Evolutionary conservation across 495 filamentous ascomycete genomes (phyloP).

Genomic region (Evansstolkia leycettana): DNA sequence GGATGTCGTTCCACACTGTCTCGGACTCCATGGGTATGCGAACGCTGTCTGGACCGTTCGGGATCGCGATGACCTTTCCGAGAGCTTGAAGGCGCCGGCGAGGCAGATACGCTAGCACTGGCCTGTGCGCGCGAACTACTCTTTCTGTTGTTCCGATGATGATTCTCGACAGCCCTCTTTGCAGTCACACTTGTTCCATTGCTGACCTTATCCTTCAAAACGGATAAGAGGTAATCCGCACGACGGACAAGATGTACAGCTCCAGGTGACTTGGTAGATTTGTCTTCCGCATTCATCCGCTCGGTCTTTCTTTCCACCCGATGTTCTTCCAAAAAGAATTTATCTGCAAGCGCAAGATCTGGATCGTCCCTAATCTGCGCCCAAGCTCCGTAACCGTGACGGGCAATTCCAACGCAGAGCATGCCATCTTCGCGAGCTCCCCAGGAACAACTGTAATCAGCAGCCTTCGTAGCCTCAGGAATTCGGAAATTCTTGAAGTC

Average conservation of each 20-base stretch:
- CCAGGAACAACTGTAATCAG: slow-evolving; percentile 80
- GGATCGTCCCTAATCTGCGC: slow-evolving; percentile 80
- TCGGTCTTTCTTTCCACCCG: slow-evolving; percentile 96
- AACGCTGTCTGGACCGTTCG: slow-evolving; percentile 39
- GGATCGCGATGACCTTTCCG: slow-evolving; percentile 37
- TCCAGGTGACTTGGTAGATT: slow-evolving; percentile 78
- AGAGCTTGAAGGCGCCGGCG: slow-evolving; percentile 35
- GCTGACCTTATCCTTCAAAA: slow-evolving; percentile 68
- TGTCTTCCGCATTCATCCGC: slow-evolving; percentile 59
- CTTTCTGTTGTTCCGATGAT: slow-evolving; percentile 78
- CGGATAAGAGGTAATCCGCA: slow-evolving; percentile 85
- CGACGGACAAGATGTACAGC: slow-evolving; percentile 93
- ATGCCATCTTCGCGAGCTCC: slow-evolving; percentile 90
- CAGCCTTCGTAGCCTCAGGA: slow-evolving; percentile 79
- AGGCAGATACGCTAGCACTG: slow-evolving; percentile 38
- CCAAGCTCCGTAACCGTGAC: slow-evolving; percentile 94
- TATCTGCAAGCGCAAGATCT: slow-evolving; percentile 76
- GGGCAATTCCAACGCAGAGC: slow-evolving; percentile 84
- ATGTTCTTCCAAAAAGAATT: slow-evolving; percentile 95
- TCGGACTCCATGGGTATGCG: slow-evolving; percentile 32
- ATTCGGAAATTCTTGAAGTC: slow-evolving; percentile 73
- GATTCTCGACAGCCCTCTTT: slow-evolving; percentile 76
- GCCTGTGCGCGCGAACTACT: slow-evolving; percentile 26
- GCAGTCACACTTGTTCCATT: slow-evolving; percentile 51
- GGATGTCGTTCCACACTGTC: slow-evolving; percentile 35